Base-by-base conservation (phyloP, 257 asterid species). In the Echium plantagineum region DNA sequence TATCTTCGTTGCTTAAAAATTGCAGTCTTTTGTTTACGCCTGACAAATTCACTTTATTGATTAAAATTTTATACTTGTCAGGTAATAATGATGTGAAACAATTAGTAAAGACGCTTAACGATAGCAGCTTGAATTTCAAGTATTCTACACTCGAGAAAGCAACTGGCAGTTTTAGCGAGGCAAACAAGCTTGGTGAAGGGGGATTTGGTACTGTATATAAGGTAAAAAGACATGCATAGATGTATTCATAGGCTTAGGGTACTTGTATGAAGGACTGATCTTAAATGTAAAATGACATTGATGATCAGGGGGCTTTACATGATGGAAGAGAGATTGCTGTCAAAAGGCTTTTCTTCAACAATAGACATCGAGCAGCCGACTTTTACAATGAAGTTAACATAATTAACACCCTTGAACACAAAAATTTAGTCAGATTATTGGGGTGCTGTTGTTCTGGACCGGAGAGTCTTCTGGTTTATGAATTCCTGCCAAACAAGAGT, bases 241-340 rank as follows among this genome's bases (percentile, higher is more conserved):
- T 24, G 57, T 7, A 9, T 26, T 15, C 24, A 20, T n/a, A 12
- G 52, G 56, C 18, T 20, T 8, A 30, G 31, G n/a, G 26, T 9
- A 35, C 22, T 13, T 21, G 52, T 30, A 19, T 32, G 17, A 7
- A 42, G 2, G 49, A 35, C 28, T 6, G 15, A 26, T 20, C 57
- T 60, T 58, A 59, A 19, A 21, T 49, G 38, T 21, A 9, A 60
- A 63, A 46, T 28, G 35, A 30, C 3, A 57, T 13, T 42, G 49
- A 2, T 5, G 4, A 8, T 57, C 80, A 86, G 96, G 96, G 97
- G 22, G 89, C 79, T 72, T 74, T 90, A 60, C 84, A 67, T 47
- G 97, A 90, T 51, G 97, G 97, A 54, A 82, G 97, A 71, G 97
- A 87, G 65, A 87, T 90, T 31, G 97, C 97, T 3, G 96, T 90